These are phyloP conservation scores for Fusarium heterosporum DNA, from an alignment of 2,329 filamentous ascomycete species.

Conservation along the genomic window DNA sequence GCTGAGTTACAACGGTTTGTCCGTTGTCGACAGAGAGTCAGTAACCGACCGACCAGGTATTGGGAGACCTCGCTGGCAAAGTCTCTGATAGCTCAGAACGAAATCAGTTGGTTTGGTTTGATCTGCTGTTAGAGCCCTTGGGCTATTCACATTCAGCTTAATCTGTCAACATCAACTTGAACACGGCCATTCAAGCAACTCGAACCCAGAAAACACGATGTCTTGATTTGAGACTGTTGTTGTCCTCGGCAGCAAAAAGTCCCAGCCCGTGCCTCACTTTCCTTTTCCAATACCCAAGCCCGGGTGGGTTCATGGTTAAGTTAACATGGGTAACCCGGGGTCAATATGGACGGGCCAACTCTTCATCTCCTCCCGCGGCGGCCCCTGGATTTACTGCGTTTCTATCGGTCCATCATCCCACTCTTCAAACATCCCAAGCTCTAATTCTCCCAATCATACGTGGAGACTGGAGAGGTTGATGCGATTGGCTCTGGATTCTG, in stretches of 20 bases:
- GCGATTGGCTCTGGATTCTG: slow-evolving; percentile 22
- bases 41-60: background rate
- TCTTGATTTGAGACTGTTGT: background rate
- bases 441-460: slow-evolving; percentile 24
- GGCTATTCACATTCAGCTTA: background rate
- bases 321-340: slow-evolving; percentile 31
- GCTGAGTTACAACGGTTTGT: slow-evolving; percentile 12
- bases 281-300: slow-evolving; percentile 4
- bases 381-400: slow-evolving; percentile 21
- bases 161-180: background rate
- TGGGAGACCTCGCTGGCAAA: slow-evolving; percentile 21
- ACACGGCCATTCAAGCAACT: background rate
- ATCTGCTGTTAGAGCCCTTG: background rate
- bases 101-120: slow-evolving; percentile 3
- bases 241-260: slow-evolving; percentile 12
- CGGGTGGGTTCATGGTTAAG: background rate
- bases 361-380: slow-evolving; percentile 24
- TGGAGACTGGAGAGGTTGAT: slow-evolving; percentile 9
- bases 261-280: slow-evolving; percentile 31
- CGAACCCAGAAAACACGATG: background rate
- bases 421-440: slow-evolving; percentile 21
- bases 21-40: background rate
- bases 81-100: slow-evolving; percentile 6
- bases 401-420: slow-evolving; percentile 37
- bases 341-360: slow-evolving; percentile 37